These are phyloP conservation scores for Candida maltosa DNA, from an alignment of 805 yeast genomes.

Conservation along the genomic window DNA sequence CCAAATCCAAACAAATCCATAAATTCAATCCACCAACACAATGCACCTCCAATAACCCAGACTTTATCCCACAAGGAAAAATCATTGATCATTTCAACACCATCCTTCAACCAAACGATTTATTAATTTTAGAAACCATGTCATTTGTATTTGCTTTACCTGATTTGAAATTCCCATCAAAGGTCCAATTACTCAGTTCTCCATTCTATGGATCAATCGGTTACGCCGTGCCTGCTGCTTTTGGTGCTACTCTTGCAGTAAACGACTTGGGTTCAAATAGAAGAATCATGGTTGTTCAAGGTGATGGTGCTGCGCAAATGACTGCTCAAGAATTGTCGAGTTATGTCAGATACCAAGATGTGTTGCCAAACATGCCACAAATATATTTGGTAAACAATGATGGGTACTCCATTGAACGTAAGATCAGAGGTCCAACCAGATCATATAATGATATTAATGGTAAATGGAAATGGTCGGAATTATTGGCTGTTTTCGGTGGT, in stretches of 20 bases:
- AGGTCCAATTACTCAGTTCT: constrained; percentile 56
- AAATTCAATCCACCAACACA: constrained; percentile 11
- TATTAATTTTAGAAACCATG: constrained; percentile 79
- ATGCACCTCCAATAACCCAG: constrained; percentile 7
- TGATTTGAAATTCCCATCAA: constrained; percentile 59
- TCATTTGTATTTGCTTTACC: constrained; percentile 76
- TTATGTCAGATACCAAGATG: constrained; percentile 51
- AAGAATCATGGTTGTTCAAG: constrained; percentile 72
- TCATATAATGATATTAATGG: constrained; percentile 80
- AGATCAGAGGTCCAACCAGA: constrained; percentile 74
- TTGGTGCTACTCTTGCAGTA: constrained; percentile 77
- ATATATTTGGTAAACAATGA: constrained; percentile 76
- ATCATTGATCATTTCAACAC: constrained; percentile 31
- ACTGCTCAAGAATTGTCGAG: constrained; percentile 81
- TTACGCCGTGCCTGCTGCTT: constrained; percentile 79
- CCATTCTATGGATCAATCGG: constrained; percentile 85
- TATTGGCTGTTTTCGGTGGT: constrained; percentile 66
- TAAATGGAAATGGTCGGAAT: constrained; percentile 75
- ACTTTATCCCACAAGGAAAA: constrained; percentile 26
- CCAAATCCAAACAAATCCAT: constrained; percentile 14
- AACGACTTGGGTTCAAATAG: constrained; percentile 48
- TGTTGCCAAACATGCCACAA: constrained; percentile 45
- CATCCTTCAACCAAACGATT: constrained; percentile 57
- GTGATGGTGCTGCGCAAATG: constrained; percentile 96
- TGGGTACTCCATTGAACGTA: constrained; percentile 89